Evolutionary conservation across 2,329 filamentous ascomycete genomes (phyloP), one percentile per base, ranked within the genome.

Genomic region (Leptographium galeiforme): DNA sequence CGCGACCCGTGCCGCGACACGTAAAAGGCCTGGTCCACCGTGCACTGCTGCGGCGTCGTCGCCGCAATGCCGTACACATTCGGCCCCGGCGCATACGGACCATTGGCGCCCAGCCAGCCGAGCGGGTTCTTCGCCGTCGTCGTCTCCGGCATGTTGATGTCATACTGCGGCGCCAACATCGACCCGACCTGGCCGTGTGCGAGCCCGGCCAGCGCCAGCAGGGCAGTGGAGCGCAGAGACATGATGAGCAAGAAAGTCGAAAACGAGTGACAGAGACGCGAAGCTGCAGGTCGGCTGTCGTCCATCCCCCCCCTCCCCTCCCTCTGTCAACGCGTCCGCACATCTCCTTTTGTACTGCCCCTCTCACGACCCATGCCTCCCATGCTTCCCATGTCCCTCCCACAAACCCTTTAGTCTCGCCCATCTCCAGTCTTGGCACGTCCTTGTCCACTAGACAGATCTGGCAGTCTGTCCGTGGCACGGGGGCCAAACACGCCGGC

Each of bases 1-100:
- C 81, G 71, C 44, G 78, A 81, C 18, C 81, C 82, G 66, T 84
- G 81, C 18, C 80, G 74, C 2, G 73, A 71, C 38, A 80, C 67
- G 56, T 81, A 83, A 6, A 77, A 76, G 4, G 76, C 79, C 59
- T 81, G 74, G 55, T 84, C 78, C 5, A 85, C 74, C 11, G 66
- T 67, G 62, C 81, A 85, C 45, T 73, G 70, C 1, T 73, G 68
- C 0, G 81, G 81, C 1, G 78, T 68, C 5, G 74, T 69, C 34
- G 73, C 66, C 0, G 75, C 74, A 53, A 84, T 77, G 13, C 67
- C 70, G 55, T 76, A 72, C 48, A 81, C 72, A 59, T 82, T 74
- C 12, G 77, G 76, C 0, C 77, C 49, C 8, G 49, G 39, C 57
- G 70, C 72, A 64, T 72, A 79, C 2, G 76, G 77, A 18, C 74